phyloP scores from a whole-genome alignment of 768 basidiomycete species.

The Suillus lakei region DNA sequence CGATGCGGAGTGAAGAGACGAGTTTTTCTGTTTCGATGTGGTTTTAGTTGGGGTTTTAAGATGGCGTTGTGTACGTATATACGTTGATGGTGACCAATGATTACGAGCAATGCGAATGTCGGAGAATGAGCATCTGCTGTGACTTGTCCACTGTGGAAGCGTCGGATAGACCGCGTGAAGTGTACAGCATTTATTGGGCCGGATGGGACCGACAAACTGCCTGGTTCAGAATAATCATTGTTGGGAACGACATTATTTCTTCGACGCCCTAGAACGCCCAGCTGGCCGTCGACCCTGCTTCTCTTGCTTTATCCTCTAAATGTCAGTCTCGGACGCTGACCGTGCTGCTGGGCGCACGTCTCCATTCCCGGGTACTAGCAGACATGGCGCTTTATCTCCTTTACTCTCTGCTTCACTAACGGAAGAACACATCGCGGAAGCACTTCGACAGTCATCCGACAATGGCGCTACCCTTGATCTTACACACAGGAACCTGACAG shows the following conservation, averaged over 20 bases:
- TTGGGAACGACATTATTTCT: conserved; percentile 21
- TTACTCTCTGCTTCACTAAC: conserved; percentile 49
- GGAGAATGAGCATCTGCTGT: background rate
- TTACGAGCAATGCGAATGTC: background rate
- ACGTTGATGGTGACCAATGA: conserved; percentile 1
- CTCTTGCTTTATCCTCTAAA: conserved; percentile 16
- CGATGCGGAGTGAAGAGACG: conserved; percentile 79
- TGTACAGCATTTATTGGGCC: conserved; percentile 27
- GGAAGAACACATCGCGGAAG: conserved; percentile 65
- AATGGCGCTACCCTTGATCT: conserved; percentile 84
- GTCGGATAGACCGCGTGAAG: conserved; percentile 14
- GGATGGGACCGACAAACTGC: conserved; percentile 31
- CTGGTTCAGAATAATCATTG: conserved; percentile 20
- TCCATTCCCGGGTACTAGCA: conserved; percentile 28
- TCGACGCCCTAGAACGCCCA: conserved; percentile 25
- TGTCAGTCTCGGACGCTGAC: conserved; percentile 37
- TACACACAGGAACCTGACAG: conserved; percentile 75
- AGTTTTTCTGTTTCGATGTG: conserved; percentile 93
- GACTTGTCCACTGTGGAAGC: background rate
- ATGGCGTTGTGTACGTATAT: background rate
- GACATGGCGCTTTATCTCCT: conserved; percentile 32
- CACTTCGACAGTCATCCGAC: conserved; percentile 70
- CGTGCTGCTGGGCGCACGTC: conserved; percentile 34
- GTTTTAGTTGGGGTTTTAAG: conserved; percentile 59
- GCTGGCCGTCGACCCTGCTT: conserved; percentile 9